phyloP scores from a whole-genome alignment of 2,329 filamentous ascomycete species.

The Hymenoscyphus infarciens region DNA sequence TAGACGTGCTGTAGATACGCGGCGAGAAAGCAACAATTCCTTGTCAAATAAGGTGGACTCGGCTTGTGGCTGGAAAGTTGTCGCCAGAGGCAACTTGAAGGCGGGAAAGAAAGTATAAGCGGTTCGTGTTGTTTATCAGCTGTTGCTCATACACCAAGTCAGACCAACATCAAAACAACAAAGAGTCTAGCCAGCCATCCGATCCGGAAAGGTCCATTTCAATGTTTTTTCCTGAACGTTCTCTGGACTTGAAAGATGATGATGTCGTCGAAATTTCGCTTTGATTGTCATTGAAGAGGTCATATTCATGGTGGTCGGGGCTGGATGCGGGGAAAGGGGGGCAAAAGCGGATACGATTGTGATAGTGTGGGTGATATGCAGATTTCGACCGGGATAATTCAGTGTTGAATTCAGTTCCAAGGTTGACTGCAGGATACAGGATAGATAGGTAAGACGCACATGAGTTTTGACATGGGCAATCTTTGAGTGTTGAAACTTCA shows the following conservation, averaged over 20 bases:
- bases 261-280: background rate
- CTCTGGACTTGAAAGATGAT: background rate
- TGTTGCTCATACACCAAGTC: background rate
- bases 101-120: background rate
- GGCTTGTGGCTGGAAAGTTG: background rate
- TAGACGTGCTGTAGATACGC: background rate
- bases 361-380: slow-evolving; percentile 4
- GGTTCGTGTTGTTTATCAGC: background rate
- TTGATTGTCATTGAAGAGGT: background rate
- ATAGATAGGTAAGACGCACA: background rate
- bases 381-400: background rate
- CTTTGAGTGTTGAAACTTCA: background rate
- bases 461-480: background rate
- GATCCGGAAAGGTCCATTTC: background rate
- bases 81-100: slow-evolving; percentile 1
- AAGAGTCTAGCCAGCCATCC: background rate
- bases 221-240: background rate
- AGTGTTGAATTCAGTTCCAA: background rate
- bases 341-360: slow-evolving; percentile 1
- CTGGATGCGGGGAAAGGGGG: background rate
- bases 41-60: background rate
- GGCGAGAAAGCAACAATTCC: background rate
- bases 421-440: background rate
- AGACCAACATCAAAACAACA: background rate
- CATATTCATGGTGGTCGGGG: background rate